These are phyloP conservation scores for Amphibolis antarctica DNA, from an alignment of 106 monocot species.

Conservation along the genomic window DNA sequence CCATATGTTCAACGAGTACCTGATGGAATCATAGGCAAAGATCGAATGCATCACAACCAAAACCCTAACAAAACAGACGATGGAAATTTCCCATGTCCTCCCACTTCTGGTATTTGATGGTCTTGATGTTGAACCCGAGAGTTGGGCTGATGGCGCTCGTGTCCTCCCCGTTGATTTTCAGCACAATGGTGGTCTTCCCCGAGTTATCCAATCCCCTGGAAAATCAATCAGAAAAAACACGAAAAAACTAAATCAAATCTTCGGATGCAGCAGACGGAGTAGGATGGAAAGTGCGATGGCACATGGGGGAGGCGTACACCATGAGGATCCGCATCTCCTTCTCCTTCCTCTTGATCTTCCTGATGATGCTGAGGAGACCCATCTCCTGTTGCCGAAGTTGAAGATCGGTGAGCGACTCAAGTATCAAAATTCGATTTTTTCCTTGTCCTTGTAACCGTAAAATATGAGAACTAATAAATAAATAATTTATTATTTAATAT, in stretches of 20 bases:
- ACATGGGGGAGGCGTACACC: constrained; percentile 28
- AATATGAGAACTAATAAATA: too few relatives aligned
- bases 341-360: constrained; percentile 94
- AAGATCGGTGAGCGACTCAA: too few relatives aligned
- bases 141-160: constrained; percentile 94
- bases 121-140: constrained; percentile 94
- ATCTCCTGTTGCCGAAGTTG: too few relatives aligned
- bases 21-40: constrained; percentile 4
- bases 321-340: constrained; percentile 94
- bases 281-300: neutral
- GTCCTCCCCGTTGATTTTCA: constrained; percentile 93
- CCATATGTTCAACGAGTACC: constrained; percentile 90
- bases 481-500: too few relatives aligned
- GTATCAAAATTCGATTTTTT: too few relatives aligned
- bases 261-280: neutral
- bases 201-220: constrained; percentile 87
- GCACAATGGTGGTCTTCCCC: constrained; percentile 95
- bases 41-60: neutral
- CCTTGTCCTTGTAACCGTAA: too few relatives aligned
- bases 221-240: neutral
- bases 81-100: neutral
- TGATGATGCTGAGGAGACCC: constrained; percentile 93
- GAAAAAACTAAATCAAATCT: neutral
- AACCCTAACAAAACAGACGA: neutral
- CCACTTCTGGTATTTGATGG: constrained; percentile 86